Conservation (phyloP, 768 basidiomycete species). For the Amanita molliuscula region DNA sequence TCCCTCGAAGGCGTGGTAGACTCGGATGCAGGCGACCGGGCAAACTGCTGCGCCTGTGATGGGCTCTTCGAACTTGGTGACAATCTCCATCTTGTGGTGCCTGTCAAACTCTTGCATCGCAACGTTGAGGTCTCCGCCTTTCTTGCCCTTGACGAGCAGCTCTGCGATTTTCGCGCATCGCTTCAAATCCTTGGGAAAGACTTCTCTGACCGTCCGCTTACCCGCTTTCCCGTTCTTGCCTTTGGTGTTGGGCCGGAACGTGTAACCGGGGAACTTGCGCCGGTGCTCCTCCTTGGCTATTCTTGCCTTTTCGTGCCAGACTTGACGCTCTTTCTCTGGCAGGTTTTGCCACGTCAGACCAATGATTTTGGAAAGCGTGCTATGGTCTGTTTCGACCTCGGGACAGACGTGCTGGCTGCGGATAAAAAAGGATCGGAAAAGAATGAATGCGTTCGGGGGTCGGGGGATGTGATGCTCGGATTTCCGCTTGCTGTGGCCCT, state of each 20-base stretch:
- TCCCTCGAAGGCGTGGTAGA: background rate
- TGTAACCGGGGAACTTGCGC: slow-evolving; percentile 69
- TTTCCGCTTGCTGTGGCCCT: slow-evolving; percentile 59
- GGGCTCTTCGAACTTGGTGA: slow-evolving; percentile 70
- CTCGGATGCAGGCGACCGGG: slow-evolving; percentile 47
- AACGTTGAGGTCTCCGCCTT: slow-evolving; percentile 41
- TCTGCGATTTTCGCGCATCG: slow-evolving; percentile 62
- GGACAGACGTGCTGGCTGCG: slow-evolving; percentile 69
- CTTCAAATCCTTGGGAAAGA: slow-evolving; percentile 54
- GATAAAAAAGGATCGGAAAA: slow-evolving; percentile 79
- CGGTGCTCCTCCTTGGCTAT: slow-evolving; percentile 68
- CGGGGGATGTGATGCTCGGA: slow-evolving; percentile 71
- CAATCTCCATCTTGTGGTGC: slow-evolving; percentile 47
- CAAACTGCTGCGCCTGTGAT: slow-evolving; percentile 65
- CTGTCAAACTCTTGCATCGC: slow-evolving; percentile 56
- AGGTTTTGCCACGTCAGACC: slow-evolving; percentile 77
- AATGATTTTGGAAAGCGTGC: slow-evolving; percentile 77
- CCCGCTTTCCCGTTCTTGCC: slow-evolving; percentile 32
- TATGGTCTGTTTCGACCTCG: slow-evolving; percentile 74
- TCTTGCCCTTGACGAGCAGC: slow-evolving; percentile 54
- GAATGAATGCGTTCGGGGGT: slow-evolving; percentile 80
- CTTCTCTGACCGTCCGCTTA: slow-evolving; percentile 58
- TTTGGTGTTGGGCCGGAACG: slow-evolving; percentile 62
- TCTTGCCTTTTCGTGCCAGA: slow-evolving; percentile 74
- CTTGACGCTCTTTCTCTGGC: slow-evolving; percentile 61